These are phyloP conservation scores for Thalassiosira gravida DNA, from an alignment of 352 stramenopile genomes.

Conservation along the genomic window DNA sequence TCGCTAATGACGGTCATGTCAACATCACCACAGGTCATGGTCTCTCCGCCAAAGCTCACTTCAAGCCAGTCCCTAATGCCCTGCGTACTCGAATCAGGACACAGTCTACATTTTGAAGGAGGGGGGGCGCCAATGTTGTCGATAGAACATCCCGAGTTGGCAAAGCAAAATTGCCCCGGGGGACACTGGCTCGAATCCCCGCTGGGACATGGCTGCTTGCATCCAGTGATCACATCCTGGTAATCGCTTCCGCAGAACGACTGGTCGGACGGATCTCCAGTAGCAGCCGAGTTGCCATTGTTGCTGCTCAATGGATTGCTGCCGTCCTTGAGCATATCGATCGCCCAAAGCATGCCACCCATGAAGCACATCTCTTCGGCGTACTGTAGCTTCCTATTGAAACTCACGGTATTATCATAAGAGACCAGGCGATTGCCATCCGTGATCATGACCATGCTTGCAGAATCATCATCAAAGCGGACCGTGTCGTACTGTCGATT, in stretches of 20 bases:
- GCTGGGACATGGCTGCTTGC: slow-evolving; percentile 47
- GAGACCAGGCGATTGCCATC: slow-evolving; percentile 63
- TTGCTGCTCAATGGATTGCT: slow-evolving; percentile 61
- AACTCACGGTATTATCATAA: slow-evolving; percentile 66
- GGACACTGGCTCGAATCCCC: slow-evolving; percentile 49
- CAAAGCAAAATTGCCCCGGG: slow-evolving; percentile 52
- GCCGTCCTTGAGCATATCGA: slow-evolving; percentile 68
- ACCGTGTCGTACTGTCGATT: slow-evolving; percentile 44
- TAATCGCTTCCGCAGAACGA: slow-evolving; percentile 61
- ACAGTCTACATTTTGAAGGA: slow-evolving; percentile 61
- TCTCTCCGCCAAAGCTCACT: slow-evolving; percentile 48
- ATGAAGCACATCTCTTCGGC: slow-evolving; percentile 56
- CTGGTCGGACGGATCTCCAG: slow-evolving; percentile 52
- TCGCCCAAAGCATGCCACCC: slow-evolving; percentile 64
- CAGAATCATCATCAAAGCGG: slow-evolving; percentile 49
- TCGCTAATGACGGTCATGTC: slow-evolving; percentile 52
- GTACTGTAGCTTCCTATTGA: slow-evolving; percentile 65
- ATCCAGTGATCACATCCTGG: slow-evolving; percentile 30
- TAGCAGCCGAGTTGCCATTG: slow-evolving; percentile 55
- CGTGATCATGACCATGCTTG: slow-evolving; percentile 66
- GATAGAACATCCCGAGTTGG: slow-evolving; percentile 61
- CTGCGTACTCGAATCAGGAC: slow-evolving; percentile 60
- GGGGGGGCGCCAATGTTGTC: slow-evolving; percentile 60
- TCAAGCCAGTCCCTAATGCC: slow-evolving; percentile 66
- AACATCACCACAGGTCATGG: slow-evolving; percentile 55